Base-by-base conservation (phyloP, 495 filamentous ascomycete genomes). In the Neurospora tetraspora region DNA sequence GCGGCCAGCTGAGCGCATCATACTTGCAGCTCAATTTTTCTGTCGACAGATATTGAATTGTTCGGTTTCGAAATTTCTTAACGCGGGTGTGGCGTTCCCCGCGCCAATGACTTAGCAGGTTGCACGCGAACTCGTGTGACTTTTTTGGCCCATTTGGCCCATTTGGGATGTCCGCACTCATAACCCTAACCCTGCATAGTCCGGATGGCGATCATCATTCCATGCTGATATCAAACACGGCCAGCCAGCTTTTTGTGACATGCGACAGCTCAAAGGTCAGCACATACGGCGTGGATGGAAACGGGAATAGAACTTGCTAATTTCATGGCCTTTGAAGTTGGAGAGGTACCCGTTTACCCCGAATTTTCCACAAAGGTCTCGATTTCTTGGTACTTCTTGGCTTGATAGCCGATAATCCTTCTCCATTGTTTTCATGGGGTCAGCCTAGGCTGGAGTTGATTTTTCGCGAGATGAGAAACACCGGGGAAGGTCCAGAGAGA, bases 91-190 rank as follows among this genome's bases (percentile, higher is more conserved):
- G 53, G 53, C 53, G 53, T 18, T 65, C 27, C 23, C 53, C 14
- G 53, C 27, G 53, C 27, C 53, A 65, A 34, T 61, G 53, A 23
- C 23, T 12, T 16, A 6, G 53, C 72, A 23, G 43, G 12, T 61
- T 61, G 18, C 71, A 77, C 76, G 73, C 75, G 75, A 72, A 42
- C 42, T 78, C 76, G 73, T 68, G 45, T 77, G 76, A 77, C 47
- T 71, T 43, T 36, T 27, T 39, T 69, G 68, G 23, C 31, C 38
- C 38, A 43, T 11, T 14, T 12, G 7, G 9, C 31, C 37, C 39
- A 47, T 12, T 16, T n/a, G 7, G 10, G 27, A 5, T 18, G 14
- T 18, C 12, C 0, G 4, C 27, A 27, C 5, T 8, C 5, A 16
- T 4, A 68, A 70, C 75, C 75, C 71, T 72, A 76, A 74, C 74